phyloP scores from a whole-genome alignment of 78 protist genomes.

The Anaeramoeba flamelloides region DNA sequence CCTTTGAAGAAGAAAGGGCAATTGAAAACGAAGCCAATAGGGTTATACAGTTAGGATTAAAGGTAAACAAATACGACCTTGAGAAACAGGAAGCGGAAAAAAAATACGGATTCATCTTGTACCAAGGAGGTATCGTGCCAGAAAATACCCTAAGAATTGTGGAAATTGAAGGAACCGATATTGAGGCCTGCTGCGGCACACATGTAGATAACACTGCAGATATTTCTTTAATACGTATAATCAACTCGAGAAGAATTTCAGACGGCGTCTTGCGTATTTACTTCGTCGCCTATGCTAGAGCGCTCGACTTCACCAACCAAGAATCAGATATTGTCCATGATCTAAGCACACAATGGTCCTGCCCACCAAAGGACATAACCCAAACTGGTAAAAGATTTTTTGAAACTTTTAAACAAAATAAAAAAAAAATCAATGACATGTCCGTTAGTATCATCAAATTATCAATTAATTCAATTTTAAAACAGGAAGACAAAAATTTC shows the following conservation, averaged over 20 bases:
- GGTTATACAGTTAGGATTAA: no score
- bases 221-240: conserved; percentile 5
- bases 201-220: conserved; percentile 10
- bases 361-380: not conserved
- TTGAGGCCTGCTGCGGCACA: conserved; percentile 32
- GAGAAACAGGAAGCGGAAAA: conserved; percentile 16
- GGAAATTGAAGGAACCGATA: conserved; percentile 1
- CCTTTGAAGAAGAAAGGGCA: not conserved
- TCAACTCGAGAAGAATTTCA: not conserved
- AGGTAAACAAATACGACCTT: conserved; percentile 1
- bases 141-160: no score
- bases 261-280: conserved; percentile 12
- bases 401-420: no score
- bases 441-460: no score
- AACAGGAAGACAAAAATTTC: no score
- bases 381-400: not conserved
- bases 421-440: no score
- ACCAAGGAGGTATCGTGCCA: conserved; percentile 32
- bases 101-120: conserved; percentile 17
- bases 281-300: not conserved
- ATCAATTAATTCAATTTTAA: no score
- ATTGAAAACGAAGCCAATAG: conserved; percentile 16
- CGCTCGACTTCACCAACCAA: conserved; percentile 1
- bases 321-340: not conserved
- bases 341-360: not conserved